Percentiles rank a stretch among this genome's conserved stretches.
These are phyloP conservation scores for Phytophthora cactorum DNA, from an alignment of 352 stramenopile species.

Conservation along the genomic window DNA sequence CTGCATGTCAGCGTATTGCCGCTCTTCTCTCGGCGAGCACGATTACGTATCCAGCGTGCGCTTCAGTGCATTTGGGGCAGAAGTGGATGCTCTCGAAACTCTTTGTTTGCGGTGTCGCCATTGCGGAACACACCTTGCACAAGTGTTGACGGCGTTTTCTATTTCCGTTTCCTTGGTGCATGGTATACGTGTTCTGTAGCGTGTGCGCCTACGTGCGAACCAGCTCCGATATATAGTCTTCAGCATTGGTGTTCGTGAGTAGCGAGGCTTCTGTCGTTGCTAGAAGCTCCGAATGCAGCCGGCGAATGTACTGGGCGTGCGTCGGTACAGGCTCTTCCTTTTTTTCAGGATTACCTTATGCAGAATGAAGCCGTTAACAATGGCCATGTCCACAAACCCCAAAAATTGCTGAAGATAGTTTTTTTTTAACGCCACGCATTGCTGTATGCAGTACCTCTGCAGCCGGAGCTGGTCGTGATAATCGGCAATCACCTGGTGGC, in stretches of 20 bases:
- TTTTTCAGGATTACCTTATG: background rate
- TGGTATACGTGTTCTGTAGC: no score
- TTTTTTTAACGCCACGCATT: background rate
- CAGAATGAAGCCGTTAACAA: background rate
- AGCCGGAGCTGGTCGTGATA: background rate
- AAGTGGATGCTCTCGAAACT: background rate
- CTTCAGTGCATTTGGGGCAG: background rate
- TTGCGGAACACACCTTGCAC: no score
- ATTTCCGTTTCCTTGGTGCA: no score
- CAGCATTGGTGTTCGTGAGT: no score
- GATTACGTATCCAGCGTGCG: background rate
- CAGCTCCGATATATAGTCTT: no score
- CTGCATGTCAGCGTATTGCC: slow-evolving; percentile 13
- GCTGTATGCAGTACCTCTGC: background rate
- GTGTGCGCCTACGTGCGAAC: no score
- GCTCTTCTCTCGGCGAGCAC: background rate
- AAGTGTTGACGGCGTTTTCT: no score
- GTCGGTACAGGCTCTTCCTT: no score
- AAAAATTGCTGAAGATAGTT: background rate
- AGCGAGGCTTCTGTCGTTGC: no score
- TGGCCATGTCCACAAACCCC: background rate
- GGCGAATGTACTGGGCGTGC: no score
- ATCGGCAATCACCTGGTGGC: background rate
- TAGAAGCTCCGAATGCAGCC: no score
- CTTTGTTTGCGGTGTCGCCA: no score